Conservation (phyloP, 225 moss, liverwort and hornwort genomes). For the Sphagnum contortum region DNA sequence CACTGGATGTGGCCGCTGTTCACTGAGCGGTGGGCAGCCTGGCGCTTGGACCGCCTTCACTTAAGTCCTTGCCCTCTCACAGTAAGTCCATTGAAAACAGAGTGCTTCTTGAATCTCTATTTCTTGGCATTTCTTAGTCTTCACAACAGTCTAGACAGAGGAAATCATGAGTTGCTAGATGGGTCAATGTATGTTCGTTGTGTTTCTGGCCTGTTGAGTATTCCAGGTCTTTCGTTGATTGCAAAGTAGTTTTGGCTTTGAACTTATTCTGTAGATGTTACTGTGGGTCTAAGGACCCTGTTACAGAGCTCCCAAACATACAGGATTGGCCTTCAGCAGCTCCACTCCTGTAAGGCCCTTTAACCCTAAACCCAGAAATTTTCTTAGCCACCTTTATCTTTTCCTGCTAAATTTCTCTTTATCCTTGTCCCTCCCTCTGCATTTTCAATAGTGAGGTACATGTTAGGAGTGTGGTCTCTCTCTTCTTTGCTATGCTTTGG, state of each 20-base stretch:
- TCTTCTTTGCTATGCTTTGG: no score
- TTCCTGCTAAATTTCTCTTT: not conserved
- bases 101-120: not conserved
- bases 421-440: not conserved
- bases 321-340: slow-evolving; percentile 73
- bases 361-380: no score
- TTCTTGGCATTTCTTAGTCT: not conserved
- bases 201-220: no score
- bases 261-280: no score
- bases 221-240: no score
- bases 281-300: slow-evolving; percentile 48
- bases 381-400: no score
- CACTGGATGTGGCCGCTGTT: slow-evolving; percentile 99
- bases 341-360: slow-evolving; percentile 52
- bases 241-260: no score
- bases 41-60: slow-evolving; percentile 62
- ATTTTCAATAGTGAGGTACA: not conserved
- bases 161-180: no score
- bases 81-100: not conserved
- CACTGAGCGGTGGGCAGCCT: slow-evolving; percentile 71
- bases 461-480: no score
- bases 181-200: no score
- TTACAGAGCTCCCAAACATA: slow-evolving; percentile 68
- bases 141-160: no score
- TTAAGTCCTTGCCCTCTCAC: slow-evolving; percentile 81